Conservation (phyloP, 177 flowering plant species). For the Vitis hybrid region DNA sequence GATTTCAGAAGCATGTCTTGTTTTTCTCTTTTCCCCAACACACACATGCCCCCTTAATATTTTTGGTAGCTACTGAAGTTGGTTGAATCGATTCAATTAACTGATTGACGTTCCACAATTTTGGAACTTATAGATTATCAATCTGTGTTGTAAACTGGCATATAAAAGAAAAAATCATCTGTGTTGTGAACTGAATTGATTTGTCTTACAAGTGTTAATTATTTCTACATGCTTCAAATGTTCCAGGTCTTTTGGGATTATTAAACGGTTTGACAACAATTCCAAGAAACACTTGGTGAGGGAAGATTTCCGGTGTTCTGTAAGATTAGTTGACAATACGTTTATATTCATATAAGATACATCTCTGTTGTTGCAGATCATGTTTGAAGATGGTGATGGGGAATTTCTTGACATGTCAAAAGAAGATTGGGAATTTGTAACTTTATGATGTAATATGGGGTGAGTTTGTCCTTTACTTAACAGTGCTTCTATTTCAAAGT, state of each 20-base stretch:
- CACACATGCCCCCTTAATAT: too few species aligned
- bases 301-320: neutral
- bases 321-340: neutral
- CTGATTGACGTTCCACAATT: too few species aligned
- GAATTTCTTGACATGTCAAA: conserved; percentile 51
- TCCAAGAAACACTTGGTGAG: conserved; percentile 54
- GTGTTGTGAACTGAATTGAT: too few species aligned
- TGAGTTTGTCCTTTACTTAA: conserved; percentile 8
- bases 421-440: conserved; percentile 47
- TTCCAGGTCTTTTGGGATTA: conserved; percentile 45
- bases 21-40: too few species aligned
- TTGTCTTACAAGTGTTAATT: too few species aligned
- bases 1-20: too few species aligned
- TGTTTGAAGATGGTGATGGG: conserved; percentile 50
- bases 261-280: conserved; percentile 41
- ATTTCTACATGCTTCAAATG: conserved; percentile 3
- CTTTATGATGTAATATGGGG: conserved; percentile 18
- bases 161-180: too few species aligned
- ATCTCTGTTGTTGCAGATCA: conserved; percentile 33
- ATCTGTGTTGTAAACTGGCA: too few species aligned
- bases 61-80: too few species aligned
- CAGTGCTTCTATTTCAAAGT: too few species aligned
- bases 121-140: too few species aligned
- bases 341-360: neutral
- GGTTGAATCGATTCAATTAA: too few species aligned